Base-by-base conservation (phyloP, 2,329 filamentous ascomycete species). In the Verruconis gallopava region DNA sequence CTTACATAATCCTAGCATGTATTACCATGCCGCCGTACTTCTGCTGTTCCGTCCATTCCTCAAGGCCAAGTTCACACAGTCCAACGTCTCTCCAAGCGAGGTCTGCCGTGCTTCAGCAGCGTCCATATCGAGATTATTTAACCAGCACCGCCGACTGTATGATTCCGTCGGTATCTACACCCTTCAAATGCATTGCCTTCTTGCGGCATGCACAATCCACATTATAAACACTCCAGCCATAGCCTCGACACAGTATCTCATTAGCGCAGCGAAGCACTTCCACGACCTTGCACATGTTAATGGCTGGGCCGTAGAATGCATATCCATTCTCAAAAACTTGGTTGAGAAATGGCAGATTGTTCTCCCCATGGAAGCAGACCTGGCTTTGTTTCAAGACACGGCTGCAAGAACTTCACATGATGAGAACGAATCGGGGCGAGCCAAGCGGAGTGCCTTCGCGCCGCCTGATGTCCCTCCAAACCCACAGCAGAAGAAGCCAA, bases 31-130 rank as follows among this genome's bases (percentile, higher is more conserved):
- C 47, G 72, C 75, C 21, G 78, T 79, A n/a, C 58, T 81, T 0
- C 70, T 84, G n/a, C 69, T 86, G 1, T 85, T 85, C 54, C 70
- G 81, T 4, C 81, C 81, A 0, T 67, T 85, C 28, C 77, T 84
- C 52, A 82, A 82, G 50, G 69, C 79, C 17, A 62, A 67, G 39
- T 50, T 67, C 12, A 52, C 60, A 37, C 72, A 75, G 5, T 81
- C 77, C 5, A 70, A 72, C 40, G 64, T 83, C 2, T 66, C 67
- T 3, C 79, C 80, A 5, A 70, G 72, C 30, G 76, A 81, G 47
- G 73, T 81, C 13, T 84, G 79, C 56, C 68, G 68, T n/a, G 56
- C 59, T 33, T 61, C 59, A 34, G 64, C 65, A 2, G 66, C 66
- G 44, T 58, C 60, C 40, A 63, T 68, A 1, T 63, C 65, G 1